Base-by-base conservation (phyloP, 352 stramenopile genomes). In the Globisporangium alternatum region DNA sequence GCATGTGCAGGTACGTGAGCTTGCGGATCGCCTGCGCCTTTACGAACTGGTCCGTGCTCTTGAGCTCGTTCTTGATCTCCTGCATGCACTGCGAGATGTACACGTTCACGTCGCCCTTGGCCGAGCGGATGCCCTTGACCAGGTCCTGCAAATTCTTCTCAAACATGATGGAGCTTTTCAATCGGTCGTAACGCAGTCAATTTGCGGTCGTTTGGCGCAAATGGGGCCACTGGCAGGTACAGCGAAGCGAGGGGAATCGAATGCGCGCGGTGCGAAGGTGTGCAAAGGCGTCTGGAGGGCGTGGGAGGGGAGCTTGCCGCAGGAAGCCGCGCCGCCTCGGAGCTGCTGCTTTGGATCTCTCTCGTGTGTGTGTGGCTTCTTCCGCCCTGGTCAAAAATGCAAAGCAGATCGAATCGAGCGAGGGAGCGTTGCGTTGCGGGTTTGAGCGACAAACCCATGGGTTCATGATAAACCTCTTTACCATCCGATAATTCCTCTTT, bases 101-200 rank as follows among this genome's bases (percentile, higher is more conserved):
- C 39, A 97, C 76, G 22, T 79, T 92, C 45, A 97, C 94, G 65
- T 99, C 96, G 67, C 93, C 88, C 70, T 99, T 99, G 74, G 95
- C 77, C 56, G 94, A 96, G 59, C 98, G 96, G 73, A 99, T 99
- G 65, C 98, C 97, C 82, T 99, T 99, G 12, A 99, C 97, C 39
- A 99, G 81, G 75, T 99, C 97, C 68, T 98, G 95, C 49, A 99
- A 78, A 43, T 90, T 98, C 83, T 99, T 99, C 83, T 99, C 96
- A 74, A 99, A 99, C 96, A 99, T 99, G 30, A 35, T 33, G 66
- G 45, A 21, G 58, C 53, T 19, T 13, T 56, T 56, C 28, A 43
- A 56, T 10, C 28, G 30, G 51, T 22, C 51, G 21, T 21, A 28
- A 35, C 30, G 30, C 31, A 58, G 52, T 43, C 52, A 58, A 30